Percentiles rank a stretch among this genome's conserved stretches.
Conservation (phyloP, 2,329 filamentous ascomycete species). For the Paraphaeosphaeria minitans region DNA sequence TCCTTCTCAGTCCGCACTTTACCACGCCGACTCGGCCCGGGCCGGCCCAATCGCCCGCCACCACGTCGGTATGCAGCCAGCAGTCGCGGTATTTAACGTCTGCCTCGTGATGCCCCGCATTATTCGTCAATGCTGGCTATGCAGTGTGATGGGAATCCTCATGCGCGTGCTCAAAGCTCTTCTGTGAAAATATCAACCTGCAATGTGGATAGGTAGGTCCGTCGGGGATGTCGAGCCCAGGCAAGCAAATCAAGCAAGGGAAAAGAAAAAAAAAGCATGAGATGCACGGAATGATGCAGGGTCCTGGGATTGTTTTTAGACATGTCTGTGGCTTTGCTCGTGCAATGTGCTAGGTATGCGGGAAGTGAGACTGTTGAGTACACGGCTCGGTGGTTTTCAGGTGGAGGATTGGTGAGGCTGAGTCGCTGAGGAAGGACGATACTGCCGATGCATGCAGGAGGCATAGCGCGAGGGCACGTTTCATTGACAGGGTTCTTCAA, state of each 20-base stretch:
- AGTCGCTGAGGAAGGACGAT: neutral
- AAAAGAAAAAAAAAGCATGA: neutral
- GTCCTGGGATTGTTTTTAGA: neutral
- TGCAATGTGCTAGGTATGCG: neutral
- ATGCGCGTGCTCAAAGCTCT: neutral
- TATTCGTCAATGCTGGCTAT: neutral
- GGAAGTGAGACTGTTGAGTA: neutral
- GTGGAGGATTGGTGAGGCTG: neutral
- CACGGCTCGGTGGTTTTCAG: neutral
- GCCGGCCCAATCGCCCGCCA: conserved; percentile 18
- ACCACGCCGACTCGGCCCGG: neutral
- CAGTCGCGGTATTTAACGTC: neutral
- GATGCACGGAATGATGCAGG: neutral
- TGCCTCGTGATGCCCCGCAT: conserved; percentile 9
- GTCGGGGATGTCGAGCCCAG: neutral
- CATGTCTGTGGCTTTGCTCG: neutral
- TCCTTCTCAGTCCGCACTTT: neutral
- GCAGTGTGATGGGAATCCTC: conserved; percentile 8
- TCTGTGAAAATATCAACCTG: neutral
- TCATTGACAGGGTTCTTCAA: neutral
- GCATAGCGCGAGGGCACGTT: no score
- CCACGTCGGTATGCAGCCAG: conserved; percentile 16
- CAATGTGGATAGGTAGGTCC: conserved; percentile 1
- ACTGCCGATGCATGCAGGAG: neutral
- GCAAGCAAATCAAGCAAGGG: neutral